phyloP scores from a whole-genome alignment of 2,329 filamentous ascomycete species.

The Biscogniauxia marginata region DNA sequence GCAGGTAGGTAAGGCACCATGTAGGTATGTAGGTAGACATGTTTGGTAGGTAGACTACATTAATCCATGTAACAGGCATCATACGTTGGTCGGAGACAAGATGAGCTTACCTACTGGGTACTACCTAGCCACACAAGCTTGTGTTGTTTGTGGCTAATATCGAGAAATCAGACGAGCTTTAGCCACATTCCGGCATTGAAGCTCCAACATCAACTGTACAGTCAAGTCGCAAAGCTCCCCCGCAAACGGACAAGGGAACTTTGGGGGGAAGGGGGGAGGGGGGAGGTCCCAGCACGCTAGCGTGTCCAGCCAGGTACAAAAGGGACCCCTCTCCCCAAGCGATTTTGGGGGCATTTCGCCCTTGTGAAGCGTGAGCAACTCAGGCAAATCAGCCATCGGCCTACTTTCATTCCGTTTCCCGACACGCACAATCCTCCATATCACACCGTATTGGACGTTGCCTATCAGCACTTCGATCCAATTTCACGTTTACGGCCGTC shows the following conservation, averaged over 20 bases:
- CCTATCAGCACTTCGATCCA: neutral
- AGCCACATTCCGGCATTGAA: neutral
- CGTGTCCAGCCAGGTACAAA: neutral
- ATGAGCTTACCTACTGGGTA: neutral
- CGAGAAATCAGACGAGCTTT: neutral
- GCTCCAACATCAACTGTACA: neutral
- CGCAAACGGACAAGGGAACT: neutral
- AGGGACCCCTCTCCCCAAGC: neutral
- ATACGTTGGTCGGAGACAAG: neutral
- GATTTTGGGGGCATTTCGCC: constrained; percentile 1
- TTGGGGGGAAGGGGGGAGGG: neutral
- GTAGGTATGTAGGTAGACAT: too few relatives aligned
- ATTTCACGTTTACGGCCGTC: too few relatives aligned
- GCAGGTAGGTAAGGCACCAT: too few relatives aligned
- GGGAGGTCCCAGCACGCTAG: neutral
- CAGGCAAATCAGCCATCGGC: neutral
- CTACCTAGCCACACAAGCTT: neutral
- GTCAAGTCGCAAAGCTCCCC: neutral
- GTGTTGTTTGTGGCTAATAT: neutral
- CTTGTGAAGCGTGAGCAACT: neutral
- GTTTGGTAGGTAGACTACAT: too few relatives aligned
- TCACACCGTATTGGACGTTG: neutral
- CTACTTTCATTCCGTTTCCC: neutral
- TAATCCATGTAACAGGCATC: too few relatives aligned
- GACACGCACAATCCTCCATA: neutral